Evolutionary conservation across 1,139 yeast genomes (phyloP), one percentile per base, ranked within the genome.

Genomic region (Nakaseomyces bracarensis): DNA sequence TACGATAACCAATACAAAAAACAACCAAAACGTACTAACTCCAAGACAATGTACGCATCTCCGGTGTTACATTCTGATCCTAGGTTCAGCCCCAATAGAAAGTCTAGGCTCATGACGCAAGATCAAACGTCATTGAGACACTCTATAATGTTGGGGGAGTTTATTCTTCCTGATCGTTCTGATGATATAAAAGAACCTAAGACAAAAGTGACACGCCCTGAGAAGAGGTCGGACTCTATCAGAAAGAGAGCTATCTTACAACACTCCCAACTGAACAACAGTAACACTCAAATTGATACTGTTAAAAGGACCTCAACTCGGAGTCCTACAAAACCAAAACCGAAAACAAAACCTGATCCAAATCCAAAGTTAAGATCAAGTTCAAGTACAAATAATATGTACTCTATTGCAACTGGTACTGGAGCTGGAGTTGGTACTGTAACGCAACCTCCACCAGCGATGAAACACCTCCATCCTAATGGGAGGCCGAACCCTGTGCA

Each of bases 141-240:
- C 18, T 20, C 26, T 11, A 33, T 33, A 11, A 20, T 33, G 36
- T 10, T 33, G 16, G 36, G 18, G 10, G 36, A 33, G 13, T 20
- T 33, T 18, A 18, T 33, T 11, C 5, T 21, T 4, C 34, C 34
- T 2, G 34, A 30, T n/a, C n/a, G n/a, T n/a, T n/a, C n/a, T n/a
- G n/a, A n/a, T n/a, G n/a, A n/a, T 33, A 33, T 30, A 30, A 30
- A 30, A 30, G 34, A 30, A 30, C 34, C 16, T 19, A 30, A 30
- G 8, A 19, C 20, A 5, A 30, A 30, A 22, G 22, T 30, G 22
- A 10, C 34, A 16, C 34, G 34, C 34, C 34, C 10, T 11, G 34
- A 30, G 22, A 30, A 11, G 22, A 16, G 11, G 34, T 13, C 34
- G 16, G 34, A 30, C 34, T 30, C 34, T 10, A 30, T 30, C 18